A percentile compares a stretch with the other conserved stretches of the same genome.
Evolutionary conservation across 805 yeast genomes (phyloP).

Genomic region (Yarrowia sp.): DNA sequence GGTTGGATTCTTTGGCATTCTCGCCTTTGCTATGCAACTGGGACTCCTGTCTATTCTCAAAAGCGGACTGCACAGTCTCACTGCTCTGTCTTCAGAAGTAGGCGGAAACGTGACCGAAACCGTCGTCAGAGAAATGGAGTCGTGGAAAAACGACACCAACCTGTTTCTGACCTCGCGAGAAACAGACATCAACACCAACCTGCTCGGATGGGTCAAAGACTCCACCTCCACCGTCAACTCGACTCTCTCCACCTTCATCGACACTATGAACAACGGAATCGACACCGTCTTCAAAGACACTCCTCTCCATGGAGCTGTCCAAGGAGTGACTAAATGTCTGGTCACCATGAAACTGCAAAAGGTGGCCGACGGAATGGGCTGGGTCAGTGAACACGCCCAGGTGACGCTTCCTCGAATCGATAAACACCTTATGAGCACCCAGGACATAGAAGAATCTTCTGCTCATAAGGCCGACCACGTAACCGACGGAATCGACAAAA

Average conservation of each 20-base stretch:
- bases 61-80: not conserved
- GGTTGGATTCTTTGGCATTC: not conserved
- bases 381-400: constrained; percentile 67
- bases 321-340: constrained; percentile 71
- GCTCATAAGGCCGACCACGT: not conserved
- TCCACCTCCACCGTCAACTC: constrained; percentile 57
- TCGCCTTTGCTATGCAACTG: not conserved
- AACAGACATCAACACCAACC: constrained; percentile 49
- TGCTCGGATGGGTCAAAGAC: constrained; percentile 62
- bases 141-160: constrained; percentile 4
- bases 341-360: constrained; percentile 67
- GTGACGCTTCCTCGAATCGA: constrained; percentile 53
- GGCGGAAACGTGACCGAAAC: constrained; percentile 5
- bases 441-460: not conserved
- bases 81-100: not conserved
- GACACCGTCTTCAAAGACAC: constrained; percentile 64
- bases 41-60: not conserved
- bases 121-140: not conserved
- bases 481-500: not conserved
- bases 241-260: constrained; percentile 57
- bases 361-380: constrained; percentile 68
- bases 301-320: constrained; percentile 58
- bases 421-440: not conserved
- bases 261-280: constrained; percentile 56
- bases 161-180: not conserved